Percentiles rank a stretch among this genome's conserved stretches.
These are phyloP conservation scores for Begonia peltatifolia DNA, from an alignment of 306 rosid species.

Conservation along the genomic window DNA sequence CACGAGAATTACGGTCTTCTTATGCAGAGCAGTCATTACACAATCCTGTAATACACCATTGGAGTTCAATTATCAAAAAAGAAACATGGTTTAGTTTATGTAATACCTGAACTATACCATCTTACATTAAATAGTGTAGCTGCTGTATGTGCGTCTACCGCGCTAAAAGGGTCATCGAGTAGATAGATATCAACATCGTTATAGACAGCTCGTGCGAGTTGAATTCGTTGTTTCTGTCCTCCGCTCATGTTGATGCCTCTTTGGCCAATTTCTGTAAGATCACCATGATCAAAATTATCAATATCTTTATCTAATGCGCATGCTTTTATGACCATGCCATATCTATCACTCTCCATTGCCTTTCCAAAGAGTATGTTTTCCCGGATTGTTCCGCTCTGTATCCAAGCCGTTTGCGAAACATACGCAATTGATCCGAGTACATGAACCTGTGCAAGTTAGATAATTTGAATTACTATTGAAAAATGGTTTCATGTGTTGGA, in stretches of 20 bases:
- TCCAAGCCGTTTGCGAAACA: slow-evolving; percentile 76
- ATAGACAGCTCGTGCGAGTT: slow-evolving; percentile 70
- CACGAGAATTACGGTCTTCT: slow-evolving; percentile 59
- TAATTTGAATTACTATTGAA: slow-evolving; percentile 1
- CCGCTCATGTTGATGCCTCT: slow-evolving; percentile 87
- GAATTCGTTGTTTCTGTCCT: slow-evolving; percentile 85
- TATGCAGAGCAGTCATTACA: slow-evolving; percentile 40
- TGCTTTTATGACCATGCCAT: slow-evolving; percentile 41
- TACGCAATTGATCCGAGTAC: slow-evolving; percentile 48
- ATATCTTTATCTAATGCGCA: slow-evolving; percentile 69
- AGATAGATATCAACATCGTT: slow-evolving; percentile 67
- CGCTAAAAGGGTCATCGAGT: slow-evolving; percentile 77
- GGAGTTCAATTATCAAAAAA: not conserved
- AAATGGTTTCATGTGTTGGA: slow-evolving; percentile 4
- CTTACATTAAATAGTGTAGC: slow-evolving; percentile 52
- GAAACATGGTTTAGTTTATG: too few species aligned
- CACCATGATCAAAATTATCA: slow-evolving; percentile 48
- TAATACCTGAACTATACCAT: not conserved
- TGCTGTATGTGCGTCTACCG: slow-evolving; percentile 76
- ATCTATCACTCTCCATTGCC: slow-evolving; percentile 42
- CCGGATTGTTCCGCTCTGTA: slow-evolving; percentile 67
- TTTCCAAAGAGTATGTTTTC: slow-evolving; percentile 65
- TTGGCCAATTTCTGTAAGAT: slow-evolving; percentile 81
- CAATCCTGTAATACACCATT: slow-evolving; percentile 40
- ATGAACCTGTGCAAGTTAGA: slow-evolving; percentile 30